Evolutionary conservation across 2,329 filamentous ascomycete genomes (phyloP).

Genomic region (Cytospora chrysosperma): DNA sequence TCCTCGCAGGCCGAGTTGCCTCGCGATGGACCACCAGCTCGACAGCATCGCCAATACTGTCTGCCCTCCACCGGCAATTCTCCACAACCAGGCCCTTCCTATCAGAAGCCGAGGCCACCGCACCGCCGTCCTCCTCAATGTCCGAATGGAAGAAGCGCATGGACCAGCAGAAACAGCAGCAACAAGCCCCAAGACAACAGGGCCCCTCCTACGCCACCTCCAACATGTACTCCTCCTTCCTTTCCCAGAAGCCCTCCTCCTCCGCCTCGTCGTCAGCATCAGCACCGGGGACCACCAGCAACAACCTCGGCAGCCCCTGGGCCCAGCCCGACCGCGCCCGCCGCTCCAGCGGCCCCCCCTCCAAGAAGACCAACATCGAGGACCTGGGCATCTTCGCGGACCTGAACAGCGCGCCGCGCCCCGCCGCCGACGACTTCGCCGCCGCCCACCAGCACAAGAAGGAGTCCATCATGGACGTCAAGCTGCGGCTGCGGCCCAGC

Average conservation of each 20-base stretch:
- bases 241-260: not conserved
- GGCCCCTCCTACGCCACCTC: not conserved
- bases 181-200: not conserved
- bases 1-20: conserved; percentile 19
- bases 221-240: not conserved
- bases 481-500: conserved; percentile 40
- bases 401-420: conserved; percentile 24
- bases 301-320: not conserved
- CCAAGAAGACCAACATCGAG: conserved; percentile 13
- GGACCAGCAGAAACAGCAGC: conserved; percentile 2
- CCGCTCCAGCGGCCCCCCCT: not conserved
- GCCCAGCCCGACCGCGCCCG: not conserved
- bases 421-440: conserved; percentile 30
- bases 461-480: conserved; percentile 26
- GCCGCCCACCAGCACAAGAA: conserved; percentile 25
- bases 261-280: not conserved
- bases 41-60: not conserved
- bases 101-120: conserved; percentile 17
- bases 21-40: conserved; percentile 13
- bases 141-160: conserved; percentile 2
- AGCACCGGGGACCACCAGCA: not conserved
- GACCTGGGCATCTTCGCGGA: conserved; percentile 29
- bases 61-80: conserved; percentile 8
- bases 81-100: conserved; percentile 7
- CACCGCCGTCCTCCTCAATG: conserved; percentile 4